Evolutionary conservation across 2,329 filamentous ascomycete genomes (phyloP).

Genomic region (Exophiala aquamarina): DNA sequence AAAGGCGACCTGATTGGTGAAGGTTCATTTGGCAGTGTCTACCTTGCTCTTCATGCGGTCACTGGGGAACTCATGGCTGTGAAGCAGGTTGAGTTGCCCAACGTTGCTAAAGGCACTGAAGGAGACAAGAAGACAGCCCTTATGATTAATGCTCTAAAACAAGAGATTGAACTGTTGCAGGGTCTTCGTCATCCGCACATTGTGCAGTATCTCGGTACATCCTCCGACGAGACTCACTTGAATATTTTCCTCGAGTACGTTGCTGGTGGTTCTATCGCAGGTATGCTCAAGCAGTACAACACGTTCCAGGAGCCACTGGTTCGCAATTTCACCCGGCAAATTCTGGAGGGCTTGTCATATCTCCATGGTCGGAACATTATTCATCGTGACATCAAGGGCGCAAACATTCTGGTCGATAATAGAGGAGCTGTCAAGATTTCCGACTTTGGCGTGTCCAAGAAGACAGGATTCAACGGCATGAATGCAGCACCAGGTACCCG

Average conservation of each 20-base stretch:
- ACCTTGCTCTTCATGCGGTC: slow-evolving; percentile 89
- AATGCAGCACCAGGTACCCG: slow-evolving; percentile 76
- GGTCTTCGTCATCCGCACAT: slow-evolving; percentile 96
- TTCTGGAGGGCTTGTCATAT: slow-evolving; percentile 87
- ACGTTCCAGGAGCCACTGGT: slow-evolving; percentile 90
- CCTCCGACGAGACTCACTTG: slow-evolving; percentile 83
- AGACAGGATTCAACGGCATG: slow-evolving; percentile 29
- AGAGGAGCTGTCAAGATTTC: slow-evolving; percentile 99
- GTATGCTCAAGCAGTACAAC: slow-evolving; percentile 98
- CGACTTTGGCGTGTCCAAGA: slow-evolving; percentile 96
- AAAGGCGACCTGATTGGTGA: slow-evolving; percentile 96
- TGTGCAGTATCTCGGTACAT: slow-evolving; percentile 95
- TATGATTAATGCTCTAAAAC: slow-evolving; percentile 97
- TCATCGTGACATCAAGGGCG: slow-evolving; percentile 97
- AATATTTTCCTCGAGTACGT: slow-evolving; percentile 99
- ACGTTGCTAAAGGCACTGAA: slow-evolving; percentile 71
- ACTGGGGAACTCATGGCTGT: slow-evolving; percentile 97
- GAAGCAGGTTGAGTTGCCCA: slow-evolving; percentile 93
- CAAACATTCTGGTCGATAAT: slow-evolving; percentile 98
- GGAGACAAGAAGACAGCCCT: slow-evolving; percentile 90
- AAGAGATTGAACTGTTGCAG: slow-evolving; percentile 89
- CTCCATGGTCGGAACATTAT: slow-evolving; percentile 95
- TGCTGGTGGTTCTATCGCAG: slow-evolving; percentile 92
- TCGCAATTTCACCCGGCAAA: slow-evolving; percentile 94
- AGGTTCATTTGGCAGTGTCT: slow-evolving; percentile 94